Evolutionary conservation across 2,329 filamentous ascomycete genomes (phyloP).

Genomic region (Harringtonia lauricola): DNA sequence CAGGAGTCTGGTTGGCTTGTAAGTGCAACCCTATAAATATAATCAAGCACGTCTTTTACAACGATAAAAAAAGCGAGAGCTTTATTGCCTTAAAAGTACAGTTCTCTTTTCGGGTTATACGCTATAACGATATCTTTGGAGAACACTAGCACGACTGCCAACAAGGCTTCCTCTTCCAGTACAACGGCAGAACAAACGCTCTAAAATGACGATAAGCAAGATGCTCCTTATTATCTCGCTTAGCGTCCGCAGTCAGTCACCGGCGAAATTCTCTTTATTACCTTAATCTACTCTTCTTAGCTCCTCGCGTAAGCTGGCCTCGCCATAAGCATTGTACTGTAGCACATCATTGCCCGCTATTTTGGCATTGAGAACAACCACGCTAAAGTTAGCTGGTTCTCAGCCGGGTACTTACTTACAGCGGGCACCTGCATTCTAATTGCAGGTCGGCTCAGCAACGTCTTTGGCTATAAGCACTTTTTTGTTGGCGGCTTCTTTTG

Average conservation of each 20-base stretch:
- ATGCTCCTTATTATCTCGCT: not conserved
- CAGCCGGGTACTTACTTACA: constrained; percentile 24
- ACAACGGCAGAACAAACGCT: not conserved
- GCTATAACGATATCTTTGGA: not conserved
- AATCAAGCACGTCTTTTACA: not conserved
- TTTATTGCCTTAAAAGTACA: not conserved
- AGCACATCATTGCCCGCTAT: not conserved
- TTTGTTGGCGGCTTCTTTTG: constrained; percentile 30
- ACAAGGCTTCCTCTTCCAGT: not conserved
- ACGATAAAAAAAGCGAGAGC: not conserved
- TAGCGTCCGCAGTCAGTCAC: not conserved
- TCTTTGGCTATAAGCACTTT: constrained; percentile 39
- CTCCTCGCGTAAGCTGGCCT: not conserved
- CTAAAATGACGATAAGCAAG: not conserved
- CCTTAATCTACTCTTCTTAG: not conserved
- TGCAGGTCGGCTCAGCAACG: constrained; percentile 37
- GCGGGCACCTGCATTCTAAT: constrained; percentile 42
- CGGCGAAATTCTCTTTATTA: not conserved
- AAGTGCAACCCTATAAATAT: not conserved
- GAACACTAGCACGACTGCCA: not conserved
- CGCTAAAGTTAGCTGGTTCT: not conserved
- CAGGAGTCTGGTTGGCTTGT: not conserved
- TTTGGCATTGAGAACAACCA: not conserved
- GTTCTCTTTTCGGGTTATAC: not conserved
- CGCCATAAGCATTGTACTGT: not conserved